Evolutionary conservation across 2,329 filamentous ascomycete genomes (phyloP).

Genomic region (Talaromyces piceae): DNA sequence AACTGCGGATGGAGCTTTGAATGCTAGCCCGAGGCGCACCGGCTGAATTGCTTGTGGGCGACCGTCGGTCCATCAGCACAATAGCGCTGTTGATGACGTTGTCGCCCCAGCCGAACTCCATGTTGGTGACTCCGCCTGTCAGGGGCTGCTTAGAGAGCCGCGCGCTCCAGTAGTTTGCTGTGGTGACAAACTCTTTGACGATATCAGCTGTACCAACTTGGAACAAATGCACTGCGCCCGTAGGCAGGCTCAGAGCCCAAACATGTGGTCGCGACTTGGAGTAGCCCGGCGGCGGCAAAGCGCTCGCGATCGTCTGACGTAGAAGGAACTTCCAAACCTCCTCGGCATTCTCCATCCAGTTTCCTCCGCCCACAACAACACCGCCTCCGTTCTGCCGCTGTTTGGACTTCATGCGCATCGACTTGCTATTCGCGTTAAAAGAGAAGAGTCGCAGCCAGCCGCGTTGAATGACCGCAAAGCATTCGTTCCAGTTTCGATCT

Average conservation of each 20-base stretch:
- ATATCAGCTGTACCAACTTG: conserved; percentile 94
- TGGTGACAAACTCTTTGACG: conserved; percentile 85
- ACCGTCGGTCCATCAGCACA: conserved; percentile 46
- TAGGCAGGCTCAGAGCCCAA: conserved; percentile 87
- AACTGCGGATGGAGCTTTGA: conserved; percentile 57
- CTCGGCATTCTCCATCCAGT: conserved; percentile 97
- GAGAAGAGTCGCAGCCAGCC: conserved; percentile 92
- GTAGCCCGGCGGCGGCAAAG: conserved; percentile 84
- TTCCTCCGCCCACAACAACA: conserved; percentile 81
- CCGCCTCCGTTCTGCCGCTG: conserved; percentile 50
- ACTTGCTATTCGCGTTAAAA: conserved; percentile 72
- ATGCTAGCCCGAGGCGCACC: conserved; percentile 42
- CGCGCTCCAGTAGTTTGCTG: conserved; percentile 96
- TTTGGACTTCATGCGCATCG: conserved; percentile 55
- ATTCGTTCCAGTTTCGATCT: conserved; percentile 89
- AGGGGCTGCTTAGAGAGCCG: conserved; percentile 88
- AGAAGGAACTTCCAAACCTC: conserved; percentile 80
- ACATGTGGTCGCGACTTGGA: conserved; percentile 85
- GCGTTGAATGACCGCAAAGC: conserved; percentile 93
- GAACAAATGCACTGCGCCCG: conserved; percentile 94
- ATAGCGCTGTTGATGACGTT: conserved; percentile 69
- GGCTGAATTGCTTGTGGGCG: conserved; percentile 25
- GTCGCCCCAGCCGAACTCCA: conserved; percentile 96
- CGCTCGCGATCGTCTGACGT: conserved; percentile 83
- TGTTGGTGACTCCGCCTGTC: conserved; percentile 86